Conservation (phyloP, 306 rosid species). For the Carpinus viminea region DNA sequence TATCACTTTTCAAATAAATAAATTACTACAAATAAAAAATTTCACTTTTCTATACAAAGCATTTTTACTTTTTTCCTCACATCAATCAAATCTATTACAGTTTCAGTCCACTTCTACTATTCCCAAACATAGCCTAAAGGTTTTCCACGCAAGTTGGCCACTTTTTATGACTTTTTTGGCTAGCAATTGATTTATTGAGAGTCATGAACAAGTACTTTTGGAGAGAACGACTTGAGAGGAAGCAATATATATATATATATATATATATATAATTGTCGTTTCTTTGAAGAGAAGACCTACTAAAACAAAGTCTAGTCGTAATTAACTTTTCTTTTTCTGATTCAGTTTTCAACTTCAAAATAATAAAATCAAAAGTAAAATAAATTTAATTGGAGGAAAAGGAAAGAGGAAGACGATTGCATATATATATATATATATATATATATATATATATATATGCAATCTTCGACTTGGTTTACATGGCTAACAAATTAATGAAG, state of each 20-base stretch:
- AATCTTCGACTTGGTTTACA: neutral
- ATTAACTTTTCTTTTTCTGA: neutral
- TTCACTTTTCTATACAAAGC: no score
- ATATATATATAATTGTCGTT: neutral
- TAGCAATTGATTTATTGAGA: neutral
- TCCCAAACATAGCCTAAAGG: no score
- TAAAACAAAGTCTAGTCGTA: neutral
- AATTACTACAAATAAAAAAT: no score
- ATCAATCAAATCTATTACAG: no score
- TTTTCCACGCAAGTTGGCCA: neutral
- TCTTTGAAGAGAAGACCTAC: neutral
- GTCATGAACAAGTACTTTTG: neutral
- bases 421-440: neutral
- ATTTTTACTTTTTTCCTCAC: no score
- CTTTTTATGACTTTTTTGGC: neutral
- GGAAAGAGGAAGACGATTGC: neutral
- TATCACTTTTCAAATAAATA: no score
- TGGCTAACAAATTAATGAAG: neutral
- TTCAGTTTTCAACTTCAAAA: neutral
- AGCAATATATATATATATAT: neutral
- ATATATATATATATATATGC: neutral
- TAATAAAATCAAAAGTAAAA: neutral
- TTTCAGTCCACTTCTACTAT: no score
- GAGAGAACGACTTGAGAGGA: neutral
- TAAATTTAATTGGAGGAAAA: neutral